Conservation (phyloP, 371 early-diverging fungal genomes). For the Zancudomyces culisetae region DNA sequence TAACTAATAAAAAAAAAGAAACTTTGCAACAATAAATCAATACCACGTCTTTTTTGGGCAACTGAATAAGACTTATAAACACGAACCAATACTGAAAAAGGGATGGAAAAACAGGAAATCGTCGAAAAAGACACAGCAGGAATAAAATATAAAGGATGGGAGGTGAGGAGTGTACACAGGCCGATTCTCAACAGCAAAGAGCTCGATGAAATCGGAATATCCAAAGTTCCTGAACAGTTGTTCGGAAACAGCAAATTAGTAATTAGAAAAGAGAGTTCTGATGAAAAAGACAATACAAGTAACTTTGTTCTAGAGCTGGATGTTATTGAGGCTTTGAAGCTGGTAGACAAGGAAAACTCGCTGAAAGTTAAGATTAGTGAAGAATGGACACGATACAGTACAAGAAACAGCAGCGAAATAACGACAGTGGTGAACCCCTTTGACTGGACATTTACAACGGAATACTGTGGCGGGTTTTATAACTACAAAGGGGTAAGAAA, state of each 20-base stretch:
- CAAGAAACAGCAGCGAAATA: constrained; percentile 42
- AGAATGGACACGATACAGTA: constrained; percentile 46
- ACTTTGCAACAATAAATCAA: too few species aligned
- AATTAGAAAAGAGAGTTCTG: constrained; percentile 5
- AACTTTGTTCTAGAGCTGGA: constrained; percentile 34
- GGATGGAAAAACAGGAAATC: too few species aligned
- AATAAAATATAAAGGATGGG: constrained; percentile 9
- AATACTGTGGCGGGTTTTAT: constrained; percentile 42
- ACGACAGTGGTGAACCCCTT: constrained; percentile 71
- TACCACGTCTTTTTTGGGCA: too few species aligned
- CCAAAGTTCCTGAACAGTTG: constrained; percentile 81
- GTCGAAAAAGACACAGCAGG: background rate
- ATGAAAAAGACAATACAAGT: constrained; percentile 10
- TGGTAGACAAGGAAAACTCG: constrained; percentile 38
- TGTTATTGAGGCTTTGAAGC: constrained; percentile 53
- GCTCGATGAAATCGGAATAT: constrained; percentile 7
- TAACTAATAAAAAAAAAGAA: too few species aligned
- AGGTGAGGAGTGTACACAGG: constrained; percentile 16
- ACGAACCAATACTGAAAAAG: too few species aligned
- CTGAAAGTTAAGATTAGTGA: constrained; percentile 69
- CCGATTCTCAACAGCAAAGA: constrained; percentile 17
- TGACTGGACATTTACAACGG: constrained; percentile 85
- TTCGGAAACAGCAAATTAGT: constrained; percentile 66
- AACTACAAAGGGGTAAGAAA: background rate
- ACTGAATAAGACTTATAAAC: too few species aligned